Base-by-base conservation (phyloP, 176 grass and related monocot species). In the Areca catechu region DNA sequence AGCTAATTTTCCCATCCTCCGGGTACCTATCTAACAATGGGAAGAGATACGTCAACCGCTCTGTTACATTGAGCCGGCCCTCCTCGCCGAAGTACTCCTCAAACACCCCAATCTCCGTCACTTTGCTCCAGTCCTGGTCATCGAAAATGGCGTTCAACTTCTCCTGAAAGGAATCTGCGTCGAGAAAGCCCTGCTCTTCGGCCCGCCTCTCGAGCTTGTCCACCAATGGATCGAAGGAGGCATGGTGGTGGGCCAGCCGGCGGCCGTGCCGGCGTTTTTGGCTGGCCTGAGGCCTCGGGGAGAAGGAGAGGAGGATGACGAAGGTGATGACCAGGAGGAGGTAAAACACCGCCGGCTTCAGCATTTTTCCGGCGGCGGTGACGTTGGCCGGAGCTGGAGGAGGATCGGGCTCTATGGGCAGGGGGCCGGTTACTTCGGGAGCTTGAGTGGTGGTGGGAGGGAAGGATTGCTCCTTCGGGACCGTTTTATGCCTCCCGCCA, bases 31-130 rank as follows among this genome's bases (percentile, higher is more conserved):
- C 73, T 18, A 82, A 37, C 72, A 76, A 21, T 16, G 73, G 66
- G 34, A 76, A 76, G 7, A 82, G 60, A 19, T 66, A 76, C 22
- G 19, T 27, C 66, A 82, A 54, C 53, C 79, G 28, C 79, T 76
- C 73, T 27, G 49, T 82, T n/a, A 73, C 65, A 24, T 71, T 76
- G 4, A 76, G 62, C 55, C 27, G 18, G 22, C 60, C 72, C 12
- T 57, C 60, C 24, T 62, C 19, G 30, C 78, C 71, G 3, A 70
- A 81, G 60, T 58, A 63, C 57, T 56, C 30, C 5, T 71, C 72
- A 27, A 81, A n/a, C 16, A 28, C 22, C 3, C 20, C 49, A 19
- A 71, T 29, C 58, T 17, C 66, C 3, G 28, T 28, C 18, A 55
- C 48, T 49, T 56, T 47, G 57, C n/a, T 23, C 58, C 17, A 20